Evolutionary conservation across 2,329 filamentous ascomycete genomes (phyloP), one percentile per base, ranked within the genome.

Genomic region (Lecanosticta acicola): DNA sequence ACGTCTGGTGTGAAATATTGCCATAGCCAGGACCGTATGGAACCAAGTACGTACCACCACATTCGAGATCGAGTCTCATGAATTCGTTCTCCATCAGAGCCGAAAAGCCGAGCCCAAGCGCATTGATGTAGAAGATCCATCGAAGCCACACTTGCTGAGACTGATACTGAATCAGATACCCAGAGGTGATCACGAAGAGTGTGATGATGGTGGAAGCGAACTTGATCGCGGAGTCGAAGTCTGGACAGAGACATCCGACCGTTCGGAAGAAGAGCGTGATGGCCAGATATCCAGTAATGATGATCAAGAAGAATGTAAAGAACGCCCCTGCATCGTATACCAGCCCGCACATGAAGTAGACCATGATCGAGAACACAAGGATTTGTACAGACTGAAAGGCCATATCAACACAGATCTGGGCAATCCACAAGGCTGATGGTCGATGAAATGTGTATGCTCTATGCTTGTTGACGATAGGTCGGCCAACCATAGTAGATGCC

Each of bases 51-150:
- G 77, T 74, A 1, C 72, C 71, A 0, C 78, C 79, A 59, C 89
- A 95, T 0, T 76, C 80, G 62, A 94, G 71, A 20, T 82, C 74
- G 34, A 86, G 72, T 9, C 78, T 69, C 29, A 76, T 74, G 59
- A 95, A 94, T 61, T 95, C 89, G 59, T 94, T 95, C 58, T 86
- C 80, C 86, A 94, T 93, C 67, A 95, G 67, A 1, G 81, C 73
- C 9, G 83, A 78, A 61, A 95, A 94, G 0, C 81, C 79, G 2
- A 93, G 74, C 37, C 85, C 87, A 0, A 90, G 70, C 0, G 82
- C 75, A 50, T 89, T 88, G 64, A 89, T 71, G 71, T 83, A 91
- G 68, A 81, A 87, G 49, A 91, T 59, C 87, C 87, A 93, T 14
- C 84, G 73, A 4, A 90, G 64, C 83, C 86, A 91, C 3, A 83